Conservation (phyloP, 1,284 basidiomycete species). For the Ganoderma multipileum region DNA sequence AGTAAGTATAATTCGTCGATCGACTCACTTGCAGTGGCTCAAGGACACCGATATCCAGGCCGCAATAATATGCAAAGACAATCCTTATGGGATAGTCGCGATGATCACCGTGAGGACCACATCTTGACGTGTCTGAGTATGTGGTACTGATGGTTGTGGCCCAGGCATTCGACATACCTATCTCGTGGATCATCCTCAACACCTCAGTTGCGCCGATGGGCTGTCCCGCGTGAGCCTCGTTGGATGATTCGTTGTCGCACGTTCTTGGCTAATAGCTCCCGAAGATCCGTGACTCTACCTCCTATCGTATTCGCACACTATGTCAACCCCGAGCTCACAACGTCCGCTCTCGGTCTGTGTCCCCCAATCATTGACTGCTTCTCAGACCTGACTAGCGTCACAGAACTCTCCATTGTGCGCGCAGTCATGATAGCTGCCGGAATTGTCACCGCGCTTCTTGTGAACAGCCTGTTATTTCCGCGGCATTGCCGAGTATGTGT, state of each 20-base stretch:
- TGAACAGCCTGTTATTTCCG: slow-evolving; percentile 56
- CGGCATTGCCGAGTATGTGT: slow-evolving; percentile 52
- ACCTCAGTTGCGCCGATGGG: slow-evolving; percentile 51
- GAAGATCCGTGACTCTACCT: slow-evolving; percentile 53
- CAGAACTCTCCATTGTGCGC: slow-evolving; percentile 50
- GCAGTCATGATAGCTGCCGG: slow-evolving; percentile 52
- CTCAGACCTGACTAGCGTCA: slow-evolving; percentile 6
- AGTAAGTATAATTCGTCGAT: slow-evolving; percentile 39
- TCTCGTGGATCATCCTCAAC: slow-evolving; percentile 53
- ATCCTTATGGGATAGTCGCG: slow-evolving; percentile 53
- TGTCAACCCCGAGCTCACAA: slow-evolving; percentile 36
- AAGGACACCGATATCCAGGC: slow-evolving; percentile 39
- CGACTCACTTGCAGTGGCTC: not conserved
- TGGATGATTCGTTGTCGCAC: slow-evolving; percentile 5
- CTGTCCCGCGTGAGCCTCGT: slow-evolving; percentile 48
- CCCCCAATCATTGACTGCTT: not conserved
- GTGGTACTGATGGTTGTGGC: not conserved
- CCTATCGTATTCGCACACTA: slow-evolving; percentile 52
- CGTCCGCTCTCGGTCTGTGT: slow-evolving; percentile 43
- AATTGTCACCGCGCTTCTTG: slow-evolving; percentile 52
- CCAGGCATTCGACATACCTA: slow-evolving; percentile 52
- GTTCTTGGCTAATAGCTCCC: slow-evolving; percentile 9
- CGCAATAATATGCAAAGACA: slow-evolving; percentile 47
- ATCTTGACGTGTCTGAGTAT: not conserved
- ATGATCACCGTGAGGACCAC: slow-evolving; percentile 47